Conservation (phyloP, 1,284 basidiomycete genomes). For the Cutaneotrichosporon mucoides region DNA sequence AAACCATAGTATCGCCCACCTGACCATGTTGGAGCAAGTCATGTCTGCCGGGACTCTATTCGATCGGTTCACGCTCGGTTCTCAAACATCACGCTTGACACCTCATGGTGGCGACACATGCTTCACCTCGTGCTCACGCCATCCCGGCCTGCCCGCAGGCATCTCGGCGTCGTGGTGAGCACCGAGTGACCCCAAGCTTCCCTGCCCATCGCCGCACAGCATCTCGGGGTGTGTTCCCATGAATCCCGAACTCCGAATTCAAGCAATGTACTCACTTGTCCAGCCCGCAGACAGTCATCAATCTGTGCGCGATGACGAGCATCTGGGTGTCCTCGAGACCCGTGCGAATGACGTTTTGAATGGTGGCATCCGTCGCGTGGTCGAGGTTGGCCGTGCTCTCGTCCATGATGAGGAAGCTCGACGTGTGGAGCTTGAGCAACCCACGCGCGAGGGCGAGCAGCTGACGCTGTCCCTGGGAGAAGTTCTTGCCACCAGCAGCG, state of each 20-base stretch:
- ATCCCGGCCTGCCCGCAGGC: no score
- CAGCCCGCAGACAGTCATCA: slow-evolving; percentile 53
- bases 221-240: no score
- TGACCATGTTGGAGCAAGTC: no score
- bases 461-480: slow-evolving; percentile 54
- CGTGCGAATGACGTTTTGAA: slow-evolving; percentile 50
- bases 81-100: neutral
- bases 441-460: slow-evolving; percentile 56
- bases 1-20: no score
- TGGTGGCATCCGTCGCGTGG: slow-evolving; percentile 50
- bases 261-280: slow-evolving; percentile 50
- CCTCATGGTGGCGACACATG: no score
- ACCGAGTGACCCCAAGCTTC: no score
- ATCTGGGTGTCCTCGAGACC: slow-evolving; percentile 48
- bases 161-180: no score
- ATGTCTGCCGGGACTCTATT: no score
- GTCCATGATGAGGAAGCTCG: slow-evolving; percentile 56
- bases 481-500: slow-evolving; percentile 52
- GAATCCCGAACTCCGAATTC: no score
- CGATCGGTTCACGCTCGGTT: no score
- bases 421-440: slow-evolving; percentile 52
- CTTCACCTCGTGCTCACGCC: no score
- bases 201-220: no score
- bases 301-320: slow-evolving; percentile 52
- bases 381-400: slow-evolving; percentile 54